These are phyloP conservation scores for Phytophthora pinifolia DNA, from an alignment of 352 stramenopile genomes.

Conservation along the genomic window DNA sequence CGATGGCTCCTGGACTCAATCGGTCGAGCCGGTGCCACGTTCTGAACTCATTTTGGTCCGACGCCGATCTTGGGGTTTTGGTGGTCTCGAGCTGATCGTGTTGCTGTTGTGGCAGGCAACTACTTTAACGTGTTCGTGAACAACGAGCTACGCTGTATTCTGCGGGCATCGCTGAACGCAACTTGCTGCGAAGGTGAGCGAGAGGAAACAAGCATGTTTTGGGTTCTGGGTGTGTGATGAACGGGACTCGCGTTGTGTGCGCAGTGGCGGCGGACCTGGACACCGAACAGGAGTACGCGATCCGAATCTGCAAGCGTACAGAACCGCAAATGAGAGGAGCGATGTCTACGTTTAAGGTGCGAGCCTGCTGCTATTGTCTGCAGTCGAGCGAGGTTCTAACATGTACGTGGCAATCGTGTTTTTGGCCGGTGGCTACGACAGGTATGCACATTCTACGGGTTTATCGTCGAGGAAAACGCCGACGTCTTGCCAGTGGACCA, in stretches of 20 bases:
- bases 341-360: slow-evolving; percentile 86
- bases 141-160: slow-evolving; percentile 65
- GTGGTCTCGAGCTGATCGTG: slow-evolving; percentile 6
- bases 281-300: slow-evolving; percentile 49
- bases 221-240: slow-evolving; percentile 9
- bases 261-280: slow-evolving; percentile 68
- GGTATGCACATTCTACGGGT: slow-evolving; percentile 89
- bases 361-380: background rate
- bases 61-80: slow-evolving; percentile 23
- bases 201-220: background rate
- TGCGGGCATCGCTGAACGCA: slow-evolving; percentile 72
- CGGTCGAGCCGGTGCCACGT: slow-evolving; percentile 26
- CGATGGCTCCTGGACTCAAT: no score
- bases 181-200: slow-evolving; percentile 77
- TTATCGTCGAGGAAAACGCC: slow-evolving; percentile 72
- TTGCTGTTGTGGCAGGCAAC: slow-evolving; percentile 49
- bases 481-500: slow-evolving; percentile 57
- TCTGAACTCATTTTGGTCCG: slow-evolving; percentile 47
- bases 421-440: slow-evolving; percentile 15
- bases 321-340: slow-evolving; percentile 84
- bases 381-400: background rate
- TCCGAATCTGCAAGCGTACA: slow-evolving; percentile 80
- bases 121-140: slow-evolving; percentile 91
- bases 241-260: slow-evolving; percentile 3
- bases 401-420: background rate